Conservation (phyloP, 352 stramenopile species). For the Phytophthora vignae region DNA sequence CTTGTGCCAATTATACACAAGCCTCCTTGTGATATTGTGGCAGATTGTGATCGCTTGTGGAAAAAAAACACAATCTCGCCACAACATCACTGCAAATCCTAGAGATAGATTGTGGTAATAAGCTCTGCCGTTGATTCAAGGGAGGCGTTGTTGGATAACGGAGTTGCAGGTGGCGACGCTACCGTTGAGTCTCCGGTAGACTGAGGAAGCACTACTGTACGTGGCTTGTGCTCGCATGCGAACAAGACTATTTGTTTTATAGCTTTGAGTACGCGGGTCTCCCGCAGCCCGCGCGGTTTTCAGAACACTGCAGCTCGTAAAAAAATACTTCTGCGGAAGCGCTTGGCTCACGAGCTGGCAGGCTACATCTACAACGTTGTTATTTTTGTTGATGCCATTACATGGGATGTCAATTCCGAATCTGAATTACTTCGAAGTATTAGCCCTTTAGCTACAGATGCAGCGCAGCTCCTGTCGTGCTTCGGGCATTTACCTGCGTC, state of each 20-base stretch:
- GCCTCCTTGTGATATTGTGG: no score
- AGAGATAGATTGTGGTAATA: no score
- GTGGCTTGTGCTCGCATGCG: background rate
- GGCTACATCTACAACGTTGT: no score
- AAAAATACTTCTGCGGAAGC: background rate
- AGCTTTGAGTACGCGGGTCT: background rate
- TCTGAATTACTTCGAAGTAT: no score
- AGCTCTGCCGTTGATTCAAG: background rate
- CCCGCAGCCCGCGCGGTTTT: background rate
- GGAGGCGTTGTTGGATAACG: constrained; percentile 4
- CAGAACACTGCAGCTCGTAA: background rate
- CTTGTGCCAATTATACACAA: no score
- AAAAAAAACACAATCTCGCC: no score
- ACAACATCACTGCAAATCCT: no score
- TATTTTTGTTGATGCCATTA: no score
- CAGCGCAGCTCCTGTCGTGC: background rate
- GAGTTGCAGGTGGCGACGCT: background rate
- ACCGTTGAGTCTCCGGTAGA: background rate
- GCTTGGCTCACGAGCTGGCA: no score
- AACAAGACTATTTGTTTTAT: background rate
- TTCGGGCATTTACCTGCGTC: constrained; percentile 29
- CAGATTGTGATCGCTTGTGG: no score
- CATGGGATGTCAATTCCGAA: background rate
- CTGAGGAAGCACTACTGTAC: no score
- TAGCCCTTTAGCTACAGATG: background rate